phyloP scores from a whole-genome alignment of 805 yeast species.

The Tetrapisispora namnaoensis region DNA sequence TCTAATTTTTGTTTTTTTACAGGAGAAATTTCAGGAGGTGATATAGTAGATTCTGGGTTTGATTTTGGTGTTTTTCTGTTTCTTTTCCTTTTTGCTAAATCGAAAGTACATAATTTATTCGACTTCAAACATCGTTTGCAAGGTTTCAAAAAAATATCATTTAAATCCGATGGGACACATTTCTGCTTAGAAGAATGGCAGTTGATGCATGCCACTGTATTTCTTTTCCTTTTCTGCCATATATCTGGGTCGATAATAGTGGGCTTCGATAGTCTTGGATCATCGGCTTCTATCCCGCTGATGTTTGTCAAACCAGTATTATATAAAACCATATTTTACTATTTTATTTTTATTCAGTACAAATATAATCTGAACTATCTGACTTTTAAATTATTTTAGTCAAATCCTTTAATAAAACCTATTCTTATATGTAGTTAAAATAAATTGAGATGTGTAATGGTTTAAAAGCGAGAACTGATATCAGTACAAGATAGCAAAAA shows the following conservation, averaged over 20 bases:
- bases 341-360: neutral
- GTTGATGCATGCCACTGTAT: constrained; percentile 28
- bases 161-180: constrained; percentile 54
- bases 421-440: too few species aligned
- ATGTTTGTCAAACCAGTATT: constrained; percentile 6
- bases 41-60: neutral
- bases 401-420: too few species aligned
- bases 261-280: constrained; percentile 16
- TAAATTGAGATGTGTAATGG: too few species aligned
- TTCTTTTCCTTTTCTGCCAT: constrained; percentile 24
- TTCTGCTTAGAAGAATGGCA: constrained; percentile 80
- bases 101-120: constrained; percentile 56
- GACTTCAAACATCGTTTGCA: constrained; percentile 68
- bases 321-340: neutral
- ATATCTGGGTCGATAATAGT: constrained; percentile 14
- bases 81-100: constrained; percentile 49
- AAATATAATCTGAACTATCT: too few species aligned
- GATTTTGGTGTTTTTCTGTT: constrained; percentile 21
- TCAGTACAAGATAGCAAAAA: too few species aligned
- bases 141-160: constrained; percentile 46
- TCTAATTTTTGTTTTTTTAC: neutral
- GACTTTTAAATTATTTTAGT: too few species aligned
- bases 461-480: too few species aligned
- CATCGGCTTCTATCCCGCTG: constrained; percentile 18
- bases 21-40: too few species aligned